Evolutionary conservation across 805 yeast species (phyloP).

Genomic region (Candida boleticola): DNA sequence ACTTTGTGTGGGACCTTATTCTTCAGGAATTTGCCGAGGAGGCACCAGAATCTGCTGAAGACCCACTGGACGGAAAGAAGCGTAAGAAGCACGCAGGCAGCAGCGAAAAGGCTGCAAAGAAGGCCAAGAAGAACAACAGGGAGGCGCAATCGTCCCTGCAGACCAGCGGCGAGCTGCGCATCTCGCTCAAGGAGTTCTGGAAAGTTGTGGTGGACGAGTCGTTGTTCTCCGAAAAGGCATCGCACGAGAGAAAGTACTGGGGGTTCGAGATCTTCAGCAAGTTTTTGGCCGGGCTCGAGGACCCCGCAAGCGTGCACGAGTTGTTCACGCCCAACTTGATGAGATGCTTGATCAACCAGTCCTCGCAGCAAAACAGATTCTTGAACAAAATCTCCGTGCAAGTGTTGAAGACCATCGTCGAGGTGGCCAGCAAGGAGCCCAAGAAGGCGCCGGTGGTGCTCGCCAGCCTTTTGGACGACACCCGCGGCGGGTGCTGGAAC

Average conservation of each 20-base stretch:
- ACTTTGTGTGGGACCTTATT: slow-evolving; percentile 71
- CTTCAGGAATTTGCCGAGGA: slow-evolving; percentile 40
- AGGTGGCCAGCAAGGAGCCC: slow-evolving; percentile 35
- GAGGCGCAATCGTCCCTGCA: slow-evolving; percentile 8
- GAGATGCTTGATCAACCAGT: slow-evolving; percentile 74
- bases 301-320: slow-evolving; percentile 15
- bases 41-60: slow-evolving; percentile 14
- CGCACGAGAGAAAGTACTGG: slow-evolving; percentile 82
- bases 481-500: slow-evolving; percentile 53
- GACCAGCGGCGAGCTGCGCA: slow-evolving; percentile 21
- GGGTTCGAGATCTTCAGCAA: slow-evolving; percentile 73
- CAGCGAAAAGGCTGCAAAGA: slow-evolving; percentile 18
- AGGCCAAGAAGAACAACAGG: slow-evolving; percentile 4
- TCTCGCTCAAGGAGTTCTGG: slow-evolving; percentile 66
- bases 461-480: slow-evolving; percentile 23
- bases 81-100: slow-evolving; percentile 24
- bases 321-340: slow-evolving; percentile 64
- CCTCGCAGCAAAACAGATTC: slow-evolving; percentile 61
- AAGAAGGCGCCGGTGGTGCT: slow-evolving; percentile 35
- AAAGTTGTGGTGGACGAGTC: slow-evolving; percentile 74
- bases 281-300: slow-evolving; percentile 30
- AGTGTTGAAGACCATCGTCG: slow-evolving; percentile 44
- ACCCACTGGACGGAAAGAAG: slow-evolving; percentile 20
- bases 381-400: slow-evolving; percentile 65
- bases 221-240: slow-evolving; percentile 70